Conservation (phyloP, 2,329 filamentous ascomycete genomes). For the Neonectria punicea region DNA sequence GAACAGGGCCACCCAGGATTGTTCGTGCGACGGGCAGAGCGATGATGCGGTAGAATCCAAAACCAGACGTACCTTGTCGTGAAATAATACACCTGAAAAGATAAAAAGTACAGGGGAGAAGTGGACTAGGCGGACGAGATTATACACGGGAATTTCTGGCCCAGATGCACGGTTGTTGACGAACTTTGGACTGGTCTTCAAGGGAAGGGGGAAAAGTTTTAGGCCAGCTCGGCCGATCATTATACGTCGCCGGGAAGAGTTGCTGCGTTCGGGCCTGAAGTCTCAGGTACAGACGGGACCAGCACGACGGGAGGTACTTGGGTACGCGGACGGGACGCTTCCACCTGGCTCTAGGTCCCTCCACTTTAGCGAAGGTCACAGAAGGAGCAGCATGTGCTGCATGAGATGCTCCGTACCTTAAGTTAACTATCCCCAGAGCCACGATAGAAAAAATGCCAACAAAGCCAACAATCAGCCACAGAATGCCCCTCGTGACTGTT, state of each 20-base stretch:
- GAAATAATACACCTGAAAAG: slow-evolving; percentile 35
- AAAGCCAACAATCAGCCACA: neutral
- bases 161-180: slow-evolving; percentile 35
- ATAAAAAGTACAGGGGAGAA: slow-evolving; percentile 29
- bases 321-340: neutral
- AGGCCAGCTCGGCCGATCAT: slow-evolving; percentile 30
- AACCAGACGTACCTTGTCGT: slow-evolving; percentile 39
- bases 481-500: no score
- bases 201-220: slow-evolving; percentile 46
- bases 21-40: slow-evolving; percentile 30
- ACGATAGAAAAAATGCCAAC: neutral
- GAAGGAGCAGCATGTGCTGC: neutral
- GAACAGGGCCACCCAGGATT: slow-evolving; percentile 23
- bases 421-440: neutral
- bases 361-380: neutral
- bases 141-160: slow-evolving; percentile 28
- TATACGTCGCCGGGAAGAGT: slow-evolving; percentile 28
- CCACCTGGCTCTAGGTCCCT: no score
- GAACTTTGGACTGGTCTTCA: slow-evolving; percentile 40
- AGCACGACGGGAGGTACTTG: neutral
- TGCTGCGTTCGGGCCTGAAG: slow-evolving; percentile 46
- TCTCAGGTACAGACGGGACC: slow-evolving; percentile 45
- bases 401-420: neutral
- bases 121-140: slow-evolving; percentile 28
- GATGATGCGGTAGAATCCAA: slow-evolving; percentile 25